Percentiles rank a stretch among this genome's conserved stretches.
Conservation (phyloP, 2,329 filamentous ascomycete species). For the Sclerotinia sclerotiorum region DNA sequence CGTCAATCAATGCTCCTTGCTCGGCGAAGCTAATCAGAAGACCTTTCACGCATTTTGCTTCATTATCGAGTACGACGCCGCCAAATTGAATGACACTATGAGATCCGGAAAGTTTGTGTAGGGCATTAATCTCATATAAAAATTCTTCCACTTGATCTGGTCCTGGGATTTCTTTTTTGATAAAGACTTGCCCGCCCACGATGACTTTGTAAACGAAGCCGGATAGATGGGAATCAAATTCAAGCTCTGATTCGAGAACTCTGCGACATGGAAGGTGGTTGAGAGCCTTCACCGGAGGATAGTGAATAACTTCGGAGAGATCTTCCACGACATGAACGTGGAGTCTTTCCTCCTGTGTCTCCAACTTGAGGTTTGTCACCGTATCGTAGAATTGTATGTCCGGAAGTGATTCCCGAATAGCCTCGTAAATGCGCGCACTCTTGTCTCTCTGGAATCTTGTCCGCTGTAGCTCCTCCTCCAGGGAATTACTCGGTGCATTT, state of each 20-base stretch:
- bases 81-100: conserved; percentile 81
- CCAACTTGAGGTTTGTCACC: conserved; percentile 91
- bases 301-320: conserved; percentile 81
- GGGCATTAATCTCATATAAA: conserved; percentile 92
- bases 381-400: conserved; percentile 96
- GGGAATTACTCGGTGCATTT: conserved; percentile 71
- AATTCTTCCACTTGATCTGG: conserved; percentile 96
- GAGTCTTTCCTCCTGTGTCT: conserved; percentile 82
- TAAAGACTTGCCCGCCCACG: conserved; percentile 66
- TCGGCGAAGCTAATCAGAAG: conserved; percentile 86
- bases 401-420: conserved; percentile 85
- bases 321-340: conserved; percentile 99
- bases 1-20: conserved; percentile 82
- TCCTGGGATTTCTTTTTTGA: conserved; percentile 98
- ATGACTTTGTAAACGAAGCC: conserved; percentile 96
- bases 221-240: conserved; percentile 89
- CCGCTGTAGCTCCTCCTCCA: conserved; percentile 78
- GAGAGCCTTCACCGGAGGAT: conserved; percentile 71
- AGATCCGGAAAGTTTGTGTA: conserved; percentile 73
- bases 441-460: conserved; percentile 88
- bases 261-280: conserved; percentile 67
- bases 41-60: conserved; percentile 73
- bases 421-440: conserved; percentile 88
- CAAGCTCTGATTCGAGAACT: conserved; percentile 71
- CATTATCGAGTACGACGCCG: conserved; percentile 82